Evolutionary conservation across 2,329 filamentous ascomycete species (phyloP).

Genomic region (Cladosporium sp.): DNA sequence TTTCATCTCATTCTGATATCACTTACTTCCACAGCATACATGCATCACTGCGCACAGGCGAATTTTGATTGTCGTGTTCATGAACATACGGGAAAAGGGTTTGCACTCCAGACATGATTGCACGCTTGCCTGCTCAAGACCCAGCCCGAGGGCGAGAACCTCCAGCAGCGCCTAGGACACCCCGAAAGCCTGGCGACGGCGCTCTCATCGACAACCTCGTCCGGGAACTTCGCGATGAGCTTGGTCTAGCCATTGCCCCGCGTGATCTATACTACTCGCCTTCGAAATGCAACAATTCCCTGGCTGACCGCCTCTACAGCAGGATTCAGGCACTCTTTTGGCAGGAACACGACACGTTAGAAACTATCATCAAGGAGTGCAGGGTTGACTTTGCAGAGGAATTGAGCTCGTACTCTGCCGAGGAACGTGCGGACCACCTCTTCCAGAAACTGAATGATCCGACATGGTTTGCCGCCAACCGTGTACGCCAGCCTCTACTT

Average conservation of each 20-base stretch:
- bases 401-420: not conserved
- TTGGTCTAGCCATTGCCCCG: slow-evolving; percentile 2
- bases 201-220: not conserved
- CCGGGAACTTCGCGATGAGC: not conserved
- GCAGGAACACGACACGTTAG: not conserved
- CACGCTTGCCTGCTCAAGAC: not conserved
- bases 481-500: not conserved
- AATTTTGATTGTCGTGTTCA: not conserved
- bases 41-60: not conserved
- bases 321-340: not conserved
- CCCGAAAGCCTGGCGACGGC: not conserved
- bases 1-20: not conserved
- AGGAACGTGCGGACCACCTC: not conserved
- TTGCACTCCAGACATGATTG: not conserved
- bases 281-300: not conserved
- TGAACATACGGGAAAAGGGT: not conserved
- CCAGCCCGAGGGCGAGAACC: not conserved
- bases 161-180: not conserved
- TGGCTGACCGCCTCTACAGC: not conserved
- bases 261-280: not conserved
- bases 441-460: not conserved
- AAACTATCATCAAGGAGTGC: not conserved
- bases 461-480: not conserved
- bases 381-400: not conserved
- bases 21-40: not conserved